Conservation (phyloP, 176 grass and related monocot genomes). For the Bothriochloa decipiens region DNA sequence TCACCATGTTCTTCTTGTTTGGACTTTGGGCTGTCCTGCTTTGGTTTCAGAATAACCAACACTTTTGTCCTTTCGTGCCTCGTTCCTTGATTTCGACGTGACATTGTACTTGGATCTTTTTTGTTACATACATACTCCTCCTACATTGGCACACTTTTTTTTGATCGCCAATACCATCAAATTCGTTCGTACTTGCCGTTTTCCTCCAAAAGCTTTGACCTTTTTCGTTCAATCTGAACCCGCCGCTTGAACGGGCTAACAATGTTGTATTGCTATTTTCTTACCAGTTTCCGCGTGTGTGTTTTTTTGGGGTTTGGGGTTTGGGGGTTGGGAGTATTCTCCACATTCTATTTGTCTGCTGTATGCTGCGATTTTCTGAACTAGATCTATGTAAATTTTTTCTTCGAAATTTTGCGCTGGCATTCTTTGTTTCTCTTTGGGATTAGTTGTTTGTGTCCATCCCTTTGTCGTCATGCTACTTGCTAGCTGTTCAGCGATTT, state of each 20-base stretch:
- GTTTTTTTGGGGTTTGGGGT: background rate
- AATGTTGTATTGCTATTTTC: slow-evolving; percentile 9
- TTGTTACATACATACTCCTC: background rate
- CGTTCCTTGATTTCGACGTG: slow-evolving; percentile 27
- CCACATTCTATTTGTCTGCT: background rate
- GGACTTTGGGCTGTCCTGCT: slow-evolving; percentile 15
- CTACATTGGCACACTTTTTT: background rate
- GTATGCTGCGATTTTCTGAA: slow-evolving; percentile 28
- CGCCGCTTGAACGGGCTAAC: slow-evolving; percentile 27
- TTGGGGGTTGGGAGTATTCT: background rate
- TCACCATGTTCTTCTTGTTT: slow-evolving; percentile 33
- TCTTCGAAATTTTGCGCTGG: slow-evolving; percentile 27
- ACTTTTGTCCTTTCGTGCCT: slow-evolving; percentile 22
- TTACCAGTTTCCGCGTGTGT: slow-evolving; percentile 12
- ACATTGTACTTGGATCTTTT: slow-evolving; percentile 41
- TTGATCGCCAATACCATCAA: slow-evolving; percentile 5
- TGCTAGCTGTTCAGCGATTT: slow-evolving; percentile 25
- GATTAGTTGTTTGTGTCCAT: slow-evolving; percentile 49
- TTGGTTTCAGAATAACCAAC: slow-evolving; percentile 2
- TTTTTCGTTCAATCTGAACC: slow-evolving; percentile 10
- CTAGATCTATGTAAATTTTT: slow-evolving; percentile 22
- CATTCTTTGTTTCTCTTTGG: slow-evolving; percentile 51
- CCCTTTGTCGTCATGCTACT: slow-evolving; percentile 42
- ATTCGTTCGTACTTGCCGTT: background rate
- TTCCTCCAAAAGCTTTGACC: background rate